These are phyloP conservation scores for Peronospora destructor DNA, from an alignment of 352 stramenopile genomes.

Conservation along the genomic window DNA sequence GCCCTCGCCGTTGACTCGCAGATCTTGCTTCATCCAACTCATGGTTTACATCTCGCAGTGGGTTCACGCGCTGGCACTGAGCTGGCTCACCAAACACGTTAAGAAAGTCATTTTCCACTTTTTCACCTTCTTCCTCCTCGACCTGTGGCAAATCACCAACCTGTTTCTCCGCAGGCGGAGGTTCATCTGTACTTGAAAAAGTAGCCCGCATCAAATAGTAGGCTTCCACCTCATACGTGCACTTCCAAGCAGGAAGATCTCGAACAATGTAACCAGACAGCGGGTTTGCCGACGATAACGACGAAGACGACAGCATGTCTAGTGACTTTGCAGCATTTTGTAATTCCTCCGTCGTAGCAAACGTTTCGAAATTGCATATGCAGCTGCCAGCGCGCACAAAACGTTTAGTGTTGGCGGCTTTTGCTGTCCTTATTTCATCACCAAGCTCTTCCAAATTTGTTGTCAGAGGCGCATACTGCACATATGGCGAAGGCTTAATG, in stretches of 20 bases:
- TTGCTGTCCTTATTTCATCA: constrained; percentile 59
- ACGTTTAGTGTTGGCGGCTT: constrained; percentile 68
- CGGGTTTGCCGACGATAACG: constrained; percentile 35
- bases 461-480: constrained; percentile 77
- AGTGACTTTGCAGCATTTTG: constrained; percentile 40
- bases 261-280: constrained; percentile 77
- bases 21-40: constrained; percentile 73
- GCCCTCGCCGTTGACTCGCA: constrained; percentile 62
- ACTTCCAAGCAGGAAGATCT: constrained; percentile 82
- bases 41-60: constrained; percentile 65
- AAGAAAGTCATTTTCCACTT: constrained; percentile 76
- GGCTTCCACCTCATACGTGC: constrained; percentile 83
- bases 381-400: constrained; percentile 78
- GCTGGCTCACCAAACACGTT: constrained; percentile 58
- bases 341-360: constrained; percentile 62
- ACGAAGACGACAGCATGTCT: constrained; percentile 28
- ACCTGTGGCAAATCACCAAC: constrained; percentile 26
- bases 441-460: constrained; percentile 77
- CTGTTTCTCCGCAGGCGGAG: constrained; percentile 14
- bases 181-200: constrained; percentile 61
- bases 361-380: constrained; percentile 75
- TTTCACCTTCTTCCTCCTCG: constrained; percentile 55
- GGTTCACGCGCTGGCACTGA: constrained; percentile 46
- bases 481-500: constrained; percentile 72
- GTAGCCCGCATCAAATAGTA: constrained; percentile 84